Evolutionary conservation across 441 rosid species (phyloP), one percentile per base, ranked within the genome.

Genomic region (Theobroma grandiflorum): DNA sequence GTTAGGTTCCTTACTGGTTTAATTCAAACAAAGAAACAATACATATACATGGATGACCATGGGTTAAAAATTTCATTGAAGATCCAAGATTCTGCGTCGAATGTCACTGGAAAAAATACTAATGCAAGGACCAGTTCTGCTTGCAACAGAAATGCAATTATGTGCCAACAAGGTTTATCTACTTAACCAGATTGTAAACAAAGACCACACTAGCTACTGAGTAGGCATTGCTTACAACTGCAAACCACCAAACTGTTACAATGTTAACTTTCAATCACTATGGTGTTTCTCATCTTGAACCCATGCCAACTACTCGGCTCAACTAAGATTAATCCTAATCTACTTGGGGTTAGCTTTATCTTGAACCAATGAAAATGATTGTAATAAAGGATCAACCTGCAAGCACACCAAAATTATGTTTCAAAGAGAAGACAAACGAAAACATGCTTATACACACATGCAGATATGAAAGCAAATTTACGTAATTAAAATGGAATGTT

Each of bases 241-340:
- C 35, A 53, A 18, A 72, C 26, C 26, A 18, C 2, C 8, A 3
- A 72, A 33, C 2, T 43, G 18, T 35, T 4, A 43, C 37, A 11
- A 22, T 5, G 52, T 68, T 67, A 42, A 43, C 31, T 43, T 42
- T 67, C 22, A 43, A 45, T 9, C 43, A 52, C 15, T 52, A 72
- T 53, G 76, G 76, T n/a, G 10, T 53, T 37, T 72, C 49, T n/a
- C 10, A n/a, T 72, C 47, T n/a, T 35, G 76, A 37, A 72, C 31
- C 22, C 8, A 72, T 10, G 63, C 11, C n/a, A 45, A 10, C 33
- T 35, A 53, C 76, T 18, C 16, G 6, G 22, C 40, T 18, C 38
- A 61, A 31, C 47, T 35, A 53, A 52, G 42, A 31, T 33, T 9
- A 53, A 52, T 50, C 61, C 61, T 50, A 33, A 35, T 33, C 31